phyloP scores from a whole-genome alignment of 2,329 filamentous ascomycete species.

The Sporothrix mexicana region DNA sequence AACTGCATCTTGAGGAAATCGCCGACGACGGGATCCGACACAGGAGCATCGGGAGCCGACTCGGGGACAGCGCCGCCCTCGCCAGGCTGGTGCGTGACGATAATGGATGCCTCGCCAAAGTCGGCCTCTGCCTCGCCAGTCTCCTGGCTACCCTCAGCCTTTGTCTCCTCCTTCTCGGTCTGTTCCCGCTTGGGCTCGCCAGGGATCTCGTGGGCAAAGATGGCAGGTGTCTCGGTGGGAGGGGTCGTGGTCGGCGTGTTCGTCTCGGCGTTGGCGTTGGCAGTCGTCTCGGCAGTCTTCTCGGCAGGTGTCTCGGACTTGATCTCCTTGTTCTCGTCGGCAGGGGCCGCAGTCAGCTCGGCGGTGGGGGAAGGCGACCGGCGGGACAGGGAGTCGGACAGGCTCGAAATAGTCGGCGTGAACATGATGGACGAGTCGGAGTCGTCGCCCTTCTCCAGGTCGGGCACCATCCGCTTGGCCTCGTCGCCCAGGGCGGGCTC shows the following conservation, averaged over 20 bases:
- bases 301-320: background rate
- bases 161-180: background rate
- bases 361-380: slow-evolving; percentile 22
- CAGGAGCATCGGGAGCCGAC: background rate
- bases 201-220: slow-evolving; percentile 12
- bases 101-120: slow-evolving; percentile 42
- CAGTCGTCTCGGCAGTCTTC: background rate
- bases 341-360: background rate
- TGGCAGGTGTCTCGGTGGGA: slow-evolving; percentile 5
- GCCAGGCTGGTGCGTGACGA: slow-evolving; percentile 39
- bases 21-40: slow-evolving; percentile 76
- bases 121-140: slow-evolving; percentile 35
- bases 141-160: background rate
- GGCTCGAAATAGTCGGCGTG: slow-evolving; percentile 38
- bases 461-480: slow-evolving; percentile 34
- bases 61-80: slow-evolving; percentile 28
- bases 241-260: slow-evolving; percentile 26
- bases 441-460: slow-evolving; percentile 39
- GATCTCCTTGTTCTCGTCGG: background rate
- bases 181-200: slow-evolving; percentile 17
- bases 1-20: slow-evolving; percentile 96
- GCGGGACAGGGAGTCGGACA: slow-evolving; percentile 34
- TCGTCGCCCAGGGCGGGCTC: slow-evolving; percentile 37
- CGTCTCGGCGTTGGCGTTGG: slow-evolving; percentile 37
- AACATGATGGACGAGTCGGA: slow-evolving; percentile 42